Conservation (phyloP, 164 flowering plant genomes). For the Protea cynaroides region DNA sequence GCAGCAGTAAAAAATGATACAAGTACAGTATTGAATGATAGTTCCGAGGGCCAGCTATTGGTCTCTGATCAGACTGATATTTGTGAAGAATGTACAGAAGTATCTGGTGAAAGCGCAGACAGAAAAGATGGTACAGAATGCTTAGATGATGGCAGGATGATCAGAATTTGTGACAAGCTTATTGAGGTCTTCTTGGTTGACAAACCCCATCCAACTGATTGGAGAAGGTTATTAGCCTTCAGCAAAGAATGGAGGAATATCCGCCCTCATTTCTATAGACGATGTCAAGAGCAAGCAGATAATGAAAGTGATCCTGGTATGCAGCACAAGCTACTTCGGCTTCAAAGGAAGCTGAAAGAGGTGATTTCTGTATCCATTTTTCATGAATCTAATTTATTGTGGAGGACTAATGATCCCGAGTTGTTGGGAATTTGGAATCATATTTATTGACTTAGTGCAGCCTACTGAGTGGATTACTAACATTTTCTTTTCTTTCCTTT, state of each 20-base stretch:
- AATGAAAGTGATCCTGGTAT: conserved; percentile 61
- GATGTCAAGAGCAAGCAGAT: conserved; percentile 75
- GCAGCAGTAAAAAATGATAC: conserved; percentile 28
- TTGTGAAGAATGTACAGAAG: conserved; percentile 10
- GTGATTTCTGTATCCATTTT: conserved; percentile 20
- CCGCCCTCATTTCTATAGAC: conserved; percentile 64
- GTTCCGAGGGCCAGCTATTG: conserved; percentile 15
- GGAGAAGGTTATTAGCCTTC: conserved; percentile 85
- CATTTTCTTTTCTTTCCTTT: too few relatives aligned
- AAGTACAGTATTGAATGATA: conserved; percentile 28
- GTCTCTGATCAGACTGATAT: conserved; percentile 11
- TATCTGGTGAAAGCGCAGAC: conserved; percentile 16
- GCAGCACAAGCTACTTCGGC: conserved; percentile 65
- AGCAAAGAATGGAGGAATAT: conserved; percentile 69
- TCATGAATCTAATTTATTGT: neutral
- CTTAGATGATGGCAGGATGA: conserved; percentile 44
- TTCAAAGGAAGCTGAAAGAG: conserved; percentile 81
- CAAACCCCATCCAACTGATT: conserved; percentile 79
- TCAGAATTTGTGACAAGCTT: conserved; percentile 68
- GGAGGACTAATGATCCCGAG: neutral
- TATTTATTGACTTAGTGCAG: too few relatives aligned
- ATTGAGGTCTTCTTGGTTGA: conserved; percentile 92
- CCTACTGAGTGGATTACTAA: too few relatives aligned
- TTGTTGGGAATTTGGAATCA: neutral
- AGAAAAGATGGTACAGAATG: conserved; percentile 16